Evolutionary conservation across 2,329 filamentous ascomycete genomes (phyloP).

Genomic region (Trichoderma brevicompactum): DNA sequence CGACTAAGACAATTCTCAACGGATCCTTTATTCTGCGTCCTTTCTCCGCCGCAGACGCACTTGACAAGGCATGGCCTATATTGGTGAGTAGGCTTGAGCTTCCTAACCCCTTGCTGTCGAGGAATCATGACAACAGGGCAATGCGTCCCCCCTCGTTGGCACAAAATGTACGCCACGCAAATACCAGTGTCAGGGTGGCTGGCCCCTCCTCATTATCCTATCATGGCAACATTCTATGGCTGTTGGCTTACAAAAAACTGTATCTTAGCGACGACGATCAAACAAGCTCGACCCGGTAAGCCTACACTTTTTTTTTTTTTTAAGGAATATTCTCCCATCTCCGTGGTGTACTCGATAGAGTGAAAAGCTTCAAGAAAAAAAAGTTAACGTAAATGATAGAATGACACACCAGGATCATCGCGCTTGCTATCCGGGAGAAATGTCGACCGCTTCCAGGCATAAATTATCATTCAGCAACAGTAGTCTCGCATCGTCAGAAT

Average conservation of each 20-base stretch:
- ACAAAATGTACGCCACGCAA: background rate
- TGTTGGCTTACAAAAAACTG: background rate
- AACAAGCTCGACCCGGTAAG: background rate
- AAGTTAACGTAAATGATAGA: constrained; percentile 1
- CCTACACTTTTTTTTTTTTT: background rate
- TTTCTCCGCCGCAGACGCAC: background rate
- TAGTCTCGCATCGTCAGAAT: constrained; percentile 56
- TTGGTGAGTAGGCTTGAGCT: constrained; percentile 3
- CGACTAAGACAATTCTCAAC: constrained; percentile 35
- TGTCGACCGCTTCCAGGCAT: constrained; percentile 32
- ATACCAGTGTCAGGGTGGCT: background rate
- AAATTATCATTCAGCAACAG: constrained; percentile 55
- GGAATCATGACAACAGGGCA: background rate
- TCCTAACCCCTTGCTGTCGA: background rate
- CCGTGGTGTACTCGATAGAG: background rate
- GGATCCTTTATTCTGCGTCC: constrained; percentile 34
- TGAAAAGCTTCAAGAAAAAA: background rate
- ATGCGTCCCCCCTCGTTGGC: no score
- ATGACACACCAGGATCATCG: background rate
- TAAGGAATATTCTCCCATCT: background rate
- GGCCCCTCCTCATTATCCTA: background rate
- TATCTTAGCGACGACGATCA: constrained; percentile 2
- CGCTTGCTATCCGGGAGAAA: background rate
- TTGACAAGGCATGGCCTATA: background rate
- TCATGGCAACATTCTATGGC: background rate